Base-by-base conservation (phyloP, 768 basidiomycete species). In the Fomitopsis serialis region DNA sequence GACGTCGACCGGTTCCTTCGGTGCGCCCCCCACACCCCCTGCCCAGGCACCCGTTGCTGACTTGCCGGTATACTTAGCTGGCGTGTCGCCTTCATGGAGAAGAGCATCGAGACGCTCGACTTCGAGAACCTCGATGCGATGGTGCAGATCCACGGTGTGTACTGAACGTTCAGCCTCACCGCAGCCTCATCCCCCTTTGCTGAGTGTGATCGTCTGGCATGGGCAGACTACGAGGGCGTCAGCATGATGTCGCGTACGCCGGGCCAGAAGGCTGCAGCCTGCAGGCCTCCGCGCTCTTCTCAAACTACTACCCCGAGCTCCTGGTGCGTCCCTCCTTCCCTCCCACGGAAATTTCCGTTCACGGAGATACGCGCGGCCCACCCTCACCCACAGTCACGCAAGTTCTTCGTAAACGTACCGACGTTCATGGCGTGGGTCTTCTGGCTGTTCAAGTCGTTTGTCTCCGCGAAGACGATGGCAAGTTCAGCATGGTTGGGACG, bases 401-500 rank as follows among this genome's bases (percentile, higher is more conserved):
- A 92, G 65, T 88, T 84, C 71, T 92, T 92, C 63, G 75, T 92
- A 62, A 89, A 89, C 61, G 88, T 92, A 12, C 90, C 90, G 0
- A 78, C 79, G 2, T 61, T 88, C 53, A 74, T 91, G 59, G 78
- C 82, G 37, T 92, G 89, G 89, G 77, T 92, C 55, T 92, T 89
- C 71, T 92, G 89, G 89, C 55, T 72, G 21, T 91, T 92, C 76
- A 92, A 85, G 64, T 78, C 88, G 0, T 64, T 92, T 57, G 66
- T 92, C 13, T 79, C 89, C 1, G 67, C 86, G 7, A 78, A 78
- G 25, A 92, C 90, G n/a, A 64, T 89, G 32, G 83, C 8, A 92
- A 92, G 75, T 88, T 92, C 85, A 71, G 74, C 32, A 84, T 92
- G 35, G 85, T 89, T 17, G 89, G 89, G 40, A 73, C 76, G 22